A percentile compares a stretch with the other conserved stretches of the same genome.
Conservation (phyloP, 1,139 yeast species). For the Pneumocystis canis region DNA sequence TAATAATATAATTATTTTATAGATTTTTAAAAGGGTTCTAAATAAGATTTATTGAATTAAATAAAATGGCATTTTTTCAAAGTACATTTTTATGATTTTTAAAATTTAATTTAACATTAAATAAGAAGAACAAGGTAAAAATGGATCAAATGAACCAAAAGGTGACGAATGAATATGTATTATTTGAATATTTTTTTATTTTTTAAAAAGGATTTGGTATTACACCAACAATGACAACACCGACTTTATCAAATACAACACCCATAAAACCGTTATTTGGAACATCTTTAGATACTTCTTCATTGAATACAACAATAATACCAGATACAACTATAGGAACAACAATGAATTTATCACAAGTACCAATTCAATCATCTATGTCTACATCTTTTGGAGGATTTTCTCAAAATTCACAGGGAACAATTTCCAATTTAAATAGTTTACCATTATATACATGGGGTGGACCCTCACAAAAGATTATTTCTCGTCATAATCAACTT, state of each 20-base stretch:
- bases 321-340: neutral
- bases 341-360: neutral
- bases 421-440: neutral
- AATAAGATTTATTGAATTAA: neutral
- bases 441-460: neutral
- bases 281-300: neutral
- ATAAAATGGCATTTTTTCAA: slow-evolving; percentile 6
- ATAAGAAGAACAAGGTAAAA: slow-evolving; percentile 9
- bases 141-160: slow-evolving; percentile 13
- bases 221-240: slow-evolving; percentile 22
- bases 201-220: neutral
- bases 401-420: neutral
- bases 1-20: no score
- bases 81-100: neutral
- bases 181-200: neutral
- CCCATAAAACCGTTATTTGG: neutral
- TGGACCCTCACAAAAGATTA: slow-evolving; percentile 6
- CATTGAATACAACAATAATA: neutral
- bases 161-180: neutral
- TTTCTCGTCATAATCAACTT: slow-evolving; percentile 12
- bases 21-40: neutral
- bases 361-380: neutral
- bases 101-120: slow-evolving; percentile 3
- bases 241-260: slow-evolving; percentile 13
- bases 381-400: neutral